A percentile compares a stretch with the other conserved stretches of the same genome.
Conservation (phyloP, 2,329 filamentous ascomycete species). For the Fusarium verticillioides region DNA sequence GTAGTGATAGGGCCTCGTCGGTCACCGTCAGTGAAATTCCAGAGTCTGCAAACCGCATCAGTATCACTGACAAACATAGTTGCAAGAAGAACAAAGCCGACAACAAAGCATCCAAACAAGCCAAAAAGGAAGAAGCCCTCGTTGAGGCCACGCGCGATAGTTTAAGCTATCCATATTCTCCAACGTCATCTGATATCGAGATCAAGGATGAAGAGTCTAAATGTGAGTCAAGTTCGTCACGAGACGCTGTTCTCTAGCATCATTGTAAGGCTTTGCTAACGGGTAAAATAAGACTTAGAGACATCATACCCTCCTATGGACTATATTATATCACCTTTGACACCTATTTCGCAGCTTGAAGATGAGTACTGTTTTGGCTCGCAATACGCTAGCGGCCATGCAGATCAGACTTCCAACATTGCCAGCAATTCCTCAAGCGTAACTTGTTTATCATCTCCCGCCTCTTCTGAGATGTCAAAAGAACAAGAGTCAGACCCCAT, state of each 20-base stretch:
- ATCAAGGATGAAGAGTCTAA: background rate
- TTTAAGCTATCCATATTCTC: background rate
- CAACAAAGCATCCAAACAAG: too few relatives aligned
- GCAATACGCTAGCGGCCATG: background rate
- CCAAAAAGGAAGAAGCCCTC: too few relatives aligned
- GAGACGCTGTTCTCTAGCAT: too few relatives aligned
- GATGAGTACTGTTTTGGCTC: background rate
- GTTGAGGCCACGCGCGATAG: background rate
- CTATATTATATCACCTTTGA: background rate
- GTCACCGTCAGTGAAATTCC: background rate
- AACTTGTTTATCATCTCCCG: background rate
- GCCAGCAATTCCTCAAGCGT: background rate
- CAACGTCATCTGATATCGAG: background rate
- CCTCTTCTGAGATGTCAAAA: background rate
- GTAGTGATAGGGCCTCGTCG: background rate
- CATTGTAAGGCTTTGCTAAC: background rate
- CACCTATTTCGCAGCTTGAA: background rate
- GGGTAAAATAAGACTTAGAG: background rate
- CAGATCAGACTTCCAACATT: background rate
- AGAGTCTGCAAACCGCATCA: rapidly evolving
- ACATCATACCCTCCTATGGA: background rate
- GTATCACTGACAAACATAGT: background rate
- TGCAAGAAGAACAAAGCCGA: background rate
- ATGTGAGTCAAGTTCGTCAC: background rate
- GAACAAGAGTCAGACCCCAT: background rate